Percentiles rank a stretch among this genome's conserved stretches.
Conservation (phyloP, 352 stramenopile species). For the Phytophthora hibernalis region DNA sequence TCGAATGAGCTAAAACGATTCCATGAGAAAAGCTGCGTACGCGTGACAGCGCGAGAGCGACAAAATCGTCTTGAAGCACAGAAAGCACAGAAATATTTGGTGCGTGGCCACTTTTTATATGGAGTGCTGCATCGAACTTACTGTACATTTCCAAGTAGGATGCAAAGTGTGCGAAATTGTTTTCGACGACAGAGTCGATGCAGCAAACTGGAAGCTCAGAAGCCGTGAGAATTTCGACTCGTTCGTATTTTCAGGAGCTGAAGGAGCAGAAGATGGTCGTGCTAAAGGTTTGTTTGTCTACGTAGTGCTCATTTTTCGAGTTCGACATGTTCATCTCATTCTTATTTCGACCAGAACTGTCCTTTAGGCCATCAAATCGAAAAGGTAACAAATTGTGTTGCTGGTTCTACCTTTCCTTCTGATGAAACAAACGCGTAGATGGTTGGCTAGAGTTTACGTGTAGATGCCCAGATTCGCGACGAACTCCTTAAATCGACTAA, state of each 20-base stretch:
- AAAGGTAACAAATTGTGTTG: constrained; percentile 31
- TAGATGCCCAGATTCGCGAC: constrained; percentile 47
- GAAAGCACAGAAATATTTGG: constrained; percentile 33
- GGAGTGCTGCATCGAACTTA: not conserved
- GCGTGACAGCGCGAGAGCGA: constrained; percentile 55
- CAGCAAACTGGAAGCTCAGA: not conserved
- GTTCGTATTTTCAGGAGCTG: constrained; percentile 24
- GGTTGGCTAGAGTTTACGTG: constrained; percentile 32
- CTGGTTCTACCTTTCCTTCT: not conserved
- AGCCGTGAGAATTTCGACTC: constrained; percentile 11
- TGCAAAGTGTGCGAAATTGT: constrained; percentile 47
- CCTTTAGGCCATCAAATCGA: constrained; percentile 44
- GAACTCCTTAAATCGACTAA: constrained; percentile 46
- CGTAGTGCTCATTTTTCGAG: not conserved
- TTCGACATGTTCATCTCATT: not conserved
- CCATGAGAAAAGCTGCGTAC: constrained; percentile 65
- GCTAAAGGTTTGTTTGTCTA: constrained; percentile 34
- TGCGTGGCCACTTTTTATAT: constrained; percentile 3
- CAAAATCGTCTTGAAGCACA: constrained; percentile 43
- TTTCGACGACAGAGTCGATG: constrained; percentile 30
- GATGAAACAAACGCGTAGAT: not conserved
- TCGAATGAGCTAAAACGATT: constrained; percentile 61
- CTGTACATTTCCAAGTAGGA: constrained; percentile 33
- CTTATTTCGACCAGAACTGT: constrained; percentile 24
- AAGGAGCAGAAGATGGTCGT: constrained; percentile 23